Conservation (phyloP, 108 stramenopile species). For the Conticribra weissflogii region DNA sequence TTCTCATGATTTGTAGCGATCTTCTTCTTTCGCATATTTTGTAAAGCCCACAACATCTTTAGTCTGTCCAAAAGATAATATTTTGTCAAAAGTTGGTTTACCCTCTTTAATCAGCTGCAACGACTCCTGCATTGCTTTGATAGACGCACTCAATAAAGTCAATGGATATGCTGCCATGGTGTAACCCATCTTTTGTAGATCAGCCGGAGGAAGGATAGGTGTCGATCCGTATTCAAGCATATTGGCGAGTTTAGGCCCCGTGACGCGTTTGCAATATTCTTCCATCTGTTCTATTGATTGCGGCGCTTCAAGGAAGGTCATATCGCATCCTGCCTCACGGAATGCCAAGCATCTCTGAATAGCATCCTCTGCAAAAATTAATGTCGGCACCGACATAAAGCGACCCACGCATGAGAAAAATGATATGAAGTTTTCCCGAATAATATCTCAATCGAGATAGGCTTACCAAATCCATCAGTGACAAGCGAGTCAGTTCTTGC, state of each 20-base stretch:
- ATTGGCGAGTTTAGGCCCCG: conserved; percentile 94
- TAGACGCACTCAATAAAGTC: conserved; percentile 91
- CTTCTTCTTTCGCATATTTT: conserved; percentile 78
- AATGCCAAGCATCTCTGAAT: conserved; percentile 91
- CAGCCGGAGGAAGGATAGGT: conserved; percentile 86
- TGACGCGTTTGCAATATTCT: conserved; percentile 88
- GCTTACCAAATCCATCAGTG: conserved; percentile 82
- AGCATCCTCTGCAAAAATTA: conserved; percentile 85
- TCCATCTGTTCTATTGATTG: conserved; percentile 86
- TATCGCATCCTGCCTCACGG: conserved; percentile 91
- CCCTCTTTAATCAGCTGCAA: conserved; percentile 83
- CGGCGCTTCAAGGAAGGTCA: conserved; percentile 94
- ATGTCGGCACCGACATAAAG: too few relatives aligned
- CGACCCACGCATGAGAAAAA: neutral
- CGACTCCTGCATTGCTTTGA: conserved; percentile 89
- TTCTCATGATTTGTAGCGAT: conserved; percentile 64
- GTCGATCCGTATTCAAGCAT: conserved; percentile 95
- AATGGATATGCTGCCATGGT: conserved; percentile 97
- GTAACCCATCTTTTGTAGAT: conserved; percentile 92
- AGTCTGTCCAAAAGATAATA: conserved; percentile 75
- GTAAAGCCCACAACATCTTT: conserved; percentile 91
- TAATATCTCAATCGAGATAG: neutral
- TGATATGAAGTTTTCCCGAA: neutral
- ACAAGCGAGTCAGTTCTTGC: conserved; percentile 94
- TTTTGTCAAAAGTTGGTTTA: conserved; percentile 82